Base-by-base conservation (phyloP, 805 yeast genomes). In the Saturnispora dispora region DNA sequence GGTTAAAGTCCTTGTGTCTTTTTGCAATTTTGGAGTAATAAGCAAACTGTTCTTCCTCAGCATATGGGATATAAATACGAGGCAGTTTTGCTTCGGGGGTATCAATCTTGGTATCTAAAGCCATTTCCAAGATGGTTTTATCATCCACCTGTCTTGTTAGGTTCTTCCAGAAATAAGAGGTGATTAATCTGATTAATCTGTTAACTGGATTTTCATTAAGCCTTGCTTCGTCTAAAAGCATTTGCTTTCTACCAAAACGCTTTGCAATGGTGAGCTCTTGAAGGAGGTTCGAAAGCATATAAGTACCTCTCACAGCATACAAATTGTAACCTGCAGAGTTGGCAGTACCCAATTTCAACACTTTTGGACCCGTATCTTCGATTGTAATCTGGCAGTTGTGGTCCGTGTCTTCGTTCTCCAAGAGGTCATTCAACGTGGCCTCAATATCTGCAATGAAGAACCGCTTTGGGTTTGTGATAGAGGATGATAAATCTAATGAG, bases 181-280 rank as follows among this genome's bases (percentile, higher is more conserved):
- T 67, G 51, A 89, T 88, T 55, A 89, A 72, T 55, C 96, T 73
- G 36, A 78, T 73, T 64, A 89, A 73, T 53, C 96, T 73, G 51
- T 74, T 75, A 6, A 88, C 96, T 0, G 97, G 97, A 62, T 88
- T 88, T 66, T 89, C 96, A 63, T 80, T 85, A 52, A 90, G 73
- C 54, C 96, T 69, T 8, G 82, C 84, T 64, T 89, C 96, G 65
- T 88, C 96, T 53, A 89, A 67, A 47, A 86, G 73, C 73, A 88
- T 81, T 61, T 81, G 85, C 55, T 79, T 81, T 55, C 91, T 75
- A 8, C 96, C 96, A 64, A 82, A 78, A 52, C 85, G 71, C 62
- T 85, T 80, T 13, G 96, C 96, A 54, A 88, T 81, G 0, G 96
- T 88, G 57, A 89, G 72, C 66, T 89, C 97, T 69, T 89, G 96